Evolutionary conservation across 2,329 filamentous ascomycete genomes (phyloP).

Genomic region (Neopestalotiopsis sp.): DNA sequence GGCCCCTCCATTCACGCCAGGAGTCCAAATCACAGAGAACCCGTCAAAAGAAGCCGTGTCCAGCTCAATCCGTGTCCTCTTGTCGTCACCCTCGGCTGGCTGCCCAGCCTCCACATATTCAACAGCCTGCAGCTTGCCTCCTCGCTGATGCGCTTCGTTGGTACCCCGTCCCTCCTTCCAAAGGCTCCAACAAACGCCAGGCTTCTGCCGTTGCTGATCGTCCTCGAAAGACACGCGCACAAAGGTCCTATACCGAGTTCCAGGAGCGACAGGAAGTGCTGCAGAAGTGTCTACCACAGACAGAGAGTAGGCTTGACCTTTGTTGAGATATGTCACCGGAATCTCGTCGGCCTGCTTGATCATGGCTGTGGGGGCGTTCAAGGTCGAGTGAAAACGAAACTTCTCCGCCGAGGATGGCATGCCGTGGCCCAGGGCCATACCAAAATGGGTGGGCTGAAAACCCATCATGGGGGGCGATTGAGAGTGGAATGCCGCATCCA

Average conservation of each 20-base stretch:
- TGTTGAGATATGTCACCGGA: slow-evolving; percentile 97
- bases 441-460: slow-evolving; percentile 58
- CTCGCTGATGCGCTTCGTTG: slow-evolving; percentile 92
- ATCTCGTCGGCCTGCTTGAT: slow-evolving; percentile 88
- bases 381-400: slow-evolving; percentile 87
- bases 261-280: slow-evolving; percentile 59
- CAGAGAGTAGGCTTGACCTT: slow-evolving; percentile 91
- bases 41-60: slow-evolving; percentile 88
- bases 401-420: slow-evolving; percentile 66
- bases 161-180: slow-evolving; percentile 98
- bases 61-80: slow-evolving; percentile 71
- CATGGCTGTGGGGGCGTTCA: slow-evolving; percentile 97
- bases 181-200: slow-evolving; percentile 80
- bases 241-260: slow-evolving; percentile 82
- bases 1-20: slow-evolving; percentile 67
- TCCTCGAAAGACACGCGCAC: slow-evolving; percentile 98
- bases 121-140: slow-evolving; percentile 90
- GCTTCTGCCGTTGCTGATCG: slow-evolving; percentile 86
- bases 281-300: slow-evolving; percentile 80
- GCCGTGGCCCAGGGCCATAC: slow-evolving; percentile 48
- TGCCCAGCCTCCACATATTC: slow-evolving; percentile 81
- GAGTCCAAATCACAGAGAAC: slow-evolving; percentile 89
- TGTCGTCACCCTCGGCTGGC: slow-evolving; percentile 65
- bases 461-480: slow-evolving; percentile 64
- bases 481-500: slow-evolving; percentile 66